Percentiles rank a stretch among this genome's conserved stretches.
These are phyloP conservation scores for Yarrowia divulgata DNA, from an alignment of 805 yeast genomes.

Conservation along the genomic window DNA sequence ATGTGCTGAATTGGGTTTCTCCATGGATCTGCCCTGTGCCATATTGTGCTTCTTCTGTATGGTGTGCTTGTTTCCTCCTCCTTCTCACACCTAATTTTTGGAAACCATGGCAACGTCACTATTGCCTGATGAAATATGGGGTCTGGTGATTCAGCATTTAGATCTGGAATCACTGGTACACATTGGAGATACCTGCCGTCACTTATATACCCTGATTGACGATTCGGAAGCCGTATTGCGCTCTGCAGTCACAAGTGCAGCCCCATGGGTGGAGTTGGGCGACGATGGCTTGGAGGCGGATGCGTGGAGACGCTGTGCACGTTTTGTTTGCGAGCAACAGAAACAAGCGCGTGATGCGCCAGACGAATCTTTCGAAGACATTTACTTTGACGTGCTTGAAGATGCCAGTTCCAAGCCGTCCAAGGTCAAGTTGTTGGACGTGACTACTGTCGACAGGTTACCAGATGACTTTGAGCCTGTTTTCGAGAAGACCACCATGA, in stretches of 20 bases:
- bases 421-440: neutral
- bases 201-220: neutral
- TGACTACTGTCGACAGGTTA: slow-evolving; percentile 6
- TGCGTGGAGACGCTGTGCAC: slow-evolving; percentile 4
- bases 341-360: neutral
- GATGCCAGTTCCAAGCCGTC: slow-evolving; percentile 11
- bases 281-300: neutral
- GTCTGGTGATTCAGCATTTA: neutral
- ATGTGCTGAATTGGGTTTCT: neutral
- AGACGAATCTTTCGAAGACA: slow-evolving; percentile 1
- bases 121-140: slow-evolving; percentile 21
- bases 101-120: neutral
- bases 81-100: neutral
- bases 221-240: neutral
- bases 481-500: neutral
- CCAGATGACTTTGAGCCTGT: slow-evolving; percentile 9
- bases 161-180: slow-evolving; percentile 4
- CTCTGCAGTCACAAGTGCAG: neutral
- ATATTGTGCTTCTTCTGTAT: too few relatives aligned
- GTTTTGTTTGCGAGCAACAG: slow-evolving; percentile 12
- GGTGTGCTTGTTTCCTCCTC: neutral
- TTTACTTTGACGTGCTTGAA: slow-evolving; percentile 9
- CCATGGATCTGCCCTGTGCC: neutral
- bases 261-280: slow-evolving; percentile 6
- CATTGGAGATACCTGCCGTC: slow-evolving; percentile 27